phyloP scores from a whole-genome alignment of 768 basidiomycete species.

The Naganishia vaughanmartiniae region DNA sequence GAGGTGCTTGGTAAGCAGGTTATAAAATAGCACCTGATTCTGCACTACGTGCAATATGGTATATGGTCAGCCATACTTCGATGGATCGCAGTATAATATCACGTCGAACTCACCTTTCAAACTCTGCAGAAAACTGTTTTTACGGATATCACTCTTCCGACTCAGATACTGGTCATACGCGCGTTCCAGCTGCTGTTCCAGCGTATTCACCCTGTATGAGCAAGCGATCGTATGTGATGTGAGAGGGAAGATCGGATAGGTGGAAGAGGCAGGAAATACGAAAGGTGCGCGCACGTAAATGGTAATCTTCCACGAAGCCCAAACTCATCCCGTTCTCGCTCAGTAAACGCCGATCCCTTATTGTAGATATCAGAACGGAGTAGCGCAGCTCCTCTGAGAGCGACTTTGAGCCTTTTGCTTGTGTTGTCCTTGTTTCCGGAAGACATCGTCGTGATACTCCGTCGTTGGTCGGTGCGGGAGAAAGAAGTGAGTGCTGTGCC shows the following conservation, averaged over 20 bases:
- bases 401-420: constrained; percentile 33
- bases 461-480: neutral
- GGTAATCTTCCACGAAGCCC: constrained; percentile 56
- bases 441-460: neutral
- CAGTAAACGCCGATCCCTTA: constrained; percentile 71
- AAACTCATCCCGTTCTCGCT: constrained; percentile 66
- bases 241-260: constrained; percentile 41
- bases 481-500: no score
- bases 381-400: constrained; percentile 62
- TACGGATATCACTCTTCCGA: constrained; percentile 56
- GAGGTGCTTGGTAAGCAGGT: constrained; percentile 62
- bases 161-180: constrained; percentile 64
- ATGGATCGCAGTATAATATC: neutral
- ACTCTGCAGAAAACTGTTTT: constrained; percentile 64
- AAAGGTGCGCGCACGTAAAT: constrained; percentile 28
- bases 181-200: constrained; percentile 72
- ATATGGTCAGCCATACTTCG: no score
- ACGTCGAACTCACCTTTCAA: constrained; percentile 38
- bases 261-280: neutral
- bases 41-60: constrained; percentile 36
- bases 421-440: neutral
- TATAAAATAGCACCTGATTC: constrained; percentile 70
- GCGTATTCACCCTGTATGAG: constrained; percentile 57
- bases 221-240: constrained; percentile 35
- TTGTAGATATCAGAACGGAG: constrained; percentile 63